Conservation (phyloP, 2,329 filamentous ascomycete species). For the Cladophialophora bantiana region DNA sequence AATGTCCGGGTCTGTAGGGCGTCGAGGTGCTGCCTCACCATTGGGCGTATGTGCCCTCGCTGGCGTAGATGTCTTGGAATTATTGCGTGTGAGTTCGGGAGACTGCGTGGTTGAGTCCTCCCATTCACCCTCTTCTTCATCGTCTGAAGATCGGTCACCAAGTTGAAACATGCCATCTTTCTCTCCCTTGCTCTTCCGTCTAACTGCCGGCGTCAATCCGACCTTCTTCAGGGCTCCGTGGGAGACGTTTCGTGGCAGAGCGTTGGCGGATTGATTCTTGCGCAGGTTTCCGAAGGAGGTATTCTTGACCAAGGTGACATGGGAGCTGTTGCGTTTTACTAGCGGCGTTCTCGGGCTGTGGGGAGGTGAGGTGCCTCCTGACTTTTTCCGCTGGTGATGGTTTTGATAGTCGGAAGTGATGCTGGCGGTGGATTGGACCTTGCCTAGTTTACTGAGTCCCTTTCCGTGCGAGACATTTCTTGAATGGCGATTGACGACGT, state of each 20-base stretch:
- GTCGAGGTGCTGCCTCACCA: constrained; percentile 24
- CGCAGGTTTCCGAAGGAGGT: constrained; percentile 49
- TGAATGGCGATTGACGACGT: constrained; percentile 52
- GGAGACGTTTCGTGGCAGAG: constrained; percentile 50
- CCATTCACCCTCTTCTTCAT: constrained; percentile 54
- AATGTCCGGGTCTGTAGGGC: constrained; percentile 15
- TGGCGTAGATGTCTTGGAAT: constrained; percentile 46
- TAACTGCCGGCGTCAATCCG: constrained; percentile 42
- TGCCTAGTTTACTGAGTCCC: constrained; percentile 53
- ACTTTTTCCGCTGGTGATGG: constrained; percentile 56
- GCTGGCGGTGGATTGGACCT: constrained; percentile 46
- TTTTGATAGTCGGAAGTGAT: constrained; percentile 48
- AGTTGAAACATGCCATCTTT: constrained; percentile 57
- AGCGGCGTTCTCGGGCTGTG: constrained; percentile 48
- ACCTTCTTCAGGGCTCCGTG: constrained; percentile 50
- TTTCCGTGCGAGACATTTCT: constrained; percentile 54
- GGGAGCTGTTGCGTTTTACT: constrained; percentile 53
- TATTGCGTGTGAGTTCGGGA: constrained; percentile 55
- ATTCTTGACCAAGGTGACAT: constrained; percentile 45
- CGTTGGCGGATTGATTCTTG: constrained; percentile 55
- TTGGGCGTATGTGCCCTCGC: constrained; percentile 34
- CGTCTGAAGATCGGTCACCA: constrained; percentile 50
- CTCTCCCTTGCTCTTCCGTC: constrained; percentile 46
- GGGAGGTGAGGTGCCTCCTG: constrained; percentile 50
- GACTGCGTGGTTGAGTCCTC: constrained; percentile 57